phyloP scores from a whole-genome alignment of 2,329 filamentous ascomycete genomes.

The Sporothrix mexicana region DNA sequence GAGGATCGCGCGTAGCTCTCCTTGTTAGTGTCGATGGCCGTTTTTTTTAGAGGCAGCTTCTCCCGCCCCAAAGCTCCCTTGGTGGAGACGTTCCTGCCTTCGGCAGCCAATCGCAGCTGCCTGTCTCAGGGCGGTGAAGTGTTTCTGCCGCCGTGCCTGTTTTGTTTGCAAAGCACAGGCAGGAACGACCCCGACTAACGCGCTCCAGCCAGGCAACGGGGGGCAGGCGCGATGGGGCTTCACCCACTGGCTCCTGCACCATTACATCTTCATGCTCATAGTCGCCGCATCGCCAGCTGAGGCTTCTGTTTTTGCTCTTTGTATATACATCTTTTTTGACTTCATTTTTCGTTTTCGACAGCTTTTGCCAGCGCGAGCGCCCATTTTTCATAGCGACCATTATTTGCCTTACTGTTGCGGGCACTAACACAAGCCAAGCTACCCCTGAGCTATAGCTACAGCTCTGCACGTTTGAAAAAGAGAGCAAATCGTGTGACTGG shows the following conservation, averaged over 20 bases:
- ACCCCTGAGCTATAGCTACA: neutral
- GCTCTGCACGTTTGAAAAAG: neutral
- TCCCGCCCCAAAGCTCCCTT: constrained; percentile 33
- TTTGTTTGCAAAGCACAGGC: constrained; percentile 31
- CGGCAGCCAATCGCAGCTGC: constrained; percentile 31
- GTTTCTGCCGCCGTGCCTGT: constrained; percentile 33
- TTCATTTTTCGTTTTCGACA: constrained; percentile 10
- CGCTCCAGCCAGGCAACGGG: constrained; percentile 32
- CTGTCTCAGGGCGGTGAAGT: constrained; percentile 34
- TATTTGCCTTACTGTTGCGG: neutral
- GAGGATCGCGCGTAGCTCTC: constrained; percentile 25
- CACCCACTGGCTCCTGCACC: constrained; percentile 14
- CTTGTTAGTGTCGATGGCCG: constrained; percentile 32
- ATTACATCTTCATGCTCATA: neutral
- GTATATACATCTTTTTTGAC: constrained; percentile 22
- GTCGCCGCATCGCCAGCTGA: constrained; percentile 6
- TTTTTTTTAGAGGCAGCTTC: constrained; percentile 34
- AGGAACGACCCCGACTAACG: constrained; percentile 27
- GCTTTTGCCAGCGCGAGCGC: neutral
- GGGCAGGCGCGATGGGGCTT: constrained; percentile 18
- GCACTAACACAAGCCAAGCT: neutral
- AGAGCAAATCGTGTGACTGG: neutral
- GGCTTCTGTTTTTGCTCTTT: constrained; percentile 11
- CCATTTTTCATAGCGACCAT: neutral
- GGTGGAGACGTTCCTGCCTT: constrained; percentile 28